phyloP scores from a whole-genome alignment of 306 rosid species.

The barrel medic (Medicago truncatula) region MtrunA17r5.0-ANR NC_053043.1:31403501-31404000 shows the following conservation, averaged over 20 bases:
- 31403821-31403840: neutral
- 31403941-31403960: neutral
- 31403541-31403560: neutral
- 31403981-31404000: neutral
- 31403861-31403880: neutral
- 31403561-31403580: neutral
- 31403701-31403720: neutral
- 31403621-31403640: too few relatives aligned
- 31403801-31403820: neutral
- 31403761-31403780: neutral
- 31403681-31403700: neutral
- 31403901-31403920: neutral
- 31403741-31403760: neutral
- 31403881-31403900: neutral
- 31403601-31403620: neutral
- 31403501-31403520: neutral
- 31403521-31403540: too few relatives aligned
- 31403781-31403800: neutral
- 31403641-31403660: neutral
- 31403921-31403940: neutral
- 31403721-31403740: neutral
- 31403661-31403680: neutral
- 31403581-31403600: neutral
- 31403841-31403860: neutral
- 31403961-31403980: neutral